Base-by-base conservation (phyloP, 805 yeast genomes). In the Wickerhamomyces kurtzmanii region DNA sequence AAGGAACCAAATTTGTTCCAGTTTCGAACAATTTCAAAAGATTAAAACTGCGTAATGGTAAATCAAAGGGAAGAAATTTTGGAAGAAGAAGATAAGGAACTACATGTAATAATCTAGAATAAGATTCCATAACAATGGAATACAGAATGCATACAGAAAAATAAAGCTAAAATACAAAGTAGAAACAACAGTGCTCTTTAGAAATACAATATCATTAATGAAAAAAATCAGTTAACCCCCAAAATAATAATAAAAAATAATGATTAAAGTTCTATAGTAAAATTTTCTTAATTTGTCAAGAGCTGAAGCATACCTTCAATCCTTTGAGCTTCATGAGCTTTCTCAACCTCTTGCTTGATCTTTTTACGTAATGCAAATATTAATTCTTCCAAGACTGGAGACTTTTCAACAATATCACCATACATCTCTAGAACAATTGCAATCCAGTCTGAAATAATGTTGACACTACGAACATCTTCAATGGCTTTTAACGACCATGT, bases 241-340 rank as follows among this genome's bases (percentile, higher is more conserved):
- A n/a, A n/a, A n/a, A n/a, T n/a, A n/a, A n/a, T n/a, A n/a, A n/a
- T n/a, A n/a, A n/a, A n/a, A n/a, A 5, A n/a, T 9, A 12, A 13
- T 12, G 8, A 26, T 14, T 11, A 28, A 18, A 31, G 23, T 29
- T 19, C 21, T 24, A 20, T 17, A 11, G 19, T 24, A 15, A 26
- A 42, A 34, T 40, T 15, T 23, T 29, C 17, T 24, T 30, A 39
- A 29, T 56, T 68, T 35, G 86, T 77, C 43, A 89, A 63, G 41
- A 91, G 55, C 54, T 85, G 93, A 43, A 91, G 61, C 96, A 91
- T 91, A 30, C 98, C 98, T 44, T 81, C 85, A 24, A 91, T 74
- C 49, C 75, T 78, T 51, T 79, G 81, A 6, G 96, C 94, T 49
- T 87, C 96, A 48, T 73, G 72, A 24, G 95, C 82, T 46, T 80